Evolutionary conservation across 768 basidiomycete genomes (phyloP).

Genomic region (Boletus eberwhitei): DNA sequence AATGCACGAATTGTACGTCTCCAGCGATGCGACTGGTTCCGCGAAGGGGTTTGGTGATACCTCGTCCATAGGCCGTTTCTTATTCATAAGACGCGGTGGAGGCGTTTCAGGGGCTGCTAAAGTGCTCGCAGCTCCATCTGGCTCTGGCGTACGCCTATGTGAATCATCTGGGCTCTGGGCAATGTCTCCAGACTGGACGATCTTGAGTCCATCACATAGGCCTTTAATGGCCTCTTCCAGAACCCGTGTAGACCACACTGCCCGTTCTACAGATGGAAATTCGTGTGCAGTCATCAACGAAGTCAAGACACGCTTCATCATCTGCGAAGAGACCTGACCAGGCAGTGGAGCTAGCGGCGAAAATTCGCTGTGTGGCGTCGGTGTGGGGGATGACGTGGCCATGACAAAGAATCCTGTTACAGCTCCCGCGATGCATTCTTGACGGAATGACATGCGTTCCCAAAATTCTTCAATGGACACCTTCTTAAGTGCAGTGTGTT

Average conservation of each 20-base stretch:
- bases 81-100: slow-evolving; percentile 33
- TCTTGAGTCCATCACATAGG: slow-evolving; percentile 61
- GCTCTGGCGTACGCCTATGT: slow-evolving; percentile 43
- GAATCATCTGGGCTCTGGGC: slow-evolving; percentile 20
- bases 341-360: slow-evolving; percentile 49
- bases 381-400: slow-evolving; percentile 38
- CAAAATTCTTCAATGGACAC: slow-evolving; percentile 84
- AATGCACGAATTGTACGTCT: slow-evolving; percentile 58
- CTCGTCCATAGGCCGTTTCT: slow-evolving; percentile 35
- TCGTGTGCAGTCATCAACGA: slow-evolving; percentile 73
- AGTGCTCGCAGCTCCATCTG: slow-evolving; percentile 17
- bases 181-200: slow-evolving; percentile 17
- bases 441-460: slow-evolving; percentile 95
- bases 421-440: slow-evolving; percentile 88
- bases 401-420: slow-evolving; percentile 93
- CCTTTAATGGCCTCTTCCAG: slow-evolving; percentile 67
- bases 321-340: slow-evolving; percentile 61
- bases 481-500: slow-evolving; percentile 49
- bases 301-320: slow-evolving; percentile 67
- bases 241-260: slow-evolving; percentile 66
- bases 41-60: slow-evolving; percentile 66
- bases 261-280: slow-evolving; percentile 65
- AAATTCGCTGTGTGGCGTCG: slow-evolving; percentile 20
- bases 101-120: slow-evolving; percentile 54
- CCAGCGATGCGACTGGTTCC: slow-evolving; percentile 58